phyloP scores from a whole-genome alignment of 1,139 yeast genomes.

The Zygoascus meyerae region DNA sequence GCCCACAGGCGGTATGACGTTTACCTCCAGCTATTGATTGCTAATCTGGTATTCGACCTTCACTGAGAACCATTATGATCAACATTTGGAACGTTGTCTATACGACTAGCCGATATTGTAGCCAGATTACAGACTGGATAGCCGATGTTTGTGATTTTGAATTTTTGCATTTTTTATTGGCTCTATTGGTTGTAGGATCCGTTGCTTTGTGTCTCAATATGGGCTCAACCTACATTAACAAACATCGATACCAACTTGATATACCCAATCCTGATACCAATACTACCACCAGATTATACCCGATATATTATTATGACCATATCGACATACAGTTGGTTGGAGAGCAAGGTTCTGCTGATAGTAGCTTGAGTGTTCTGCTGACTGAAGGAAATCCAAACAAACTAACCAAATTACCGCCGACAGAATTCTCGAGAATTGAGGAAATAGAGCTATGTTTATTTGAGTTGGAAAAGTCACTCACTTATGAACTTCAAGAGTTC shows the following conservation, averaged over 20 bases:
- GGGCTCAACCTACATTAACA: too few relatives aligned
- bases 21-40: too few relatives aligned
- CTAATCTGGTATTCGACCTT: too few relatives aligned
- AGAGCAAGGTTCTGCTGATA: background rate
- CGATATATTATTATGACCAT: conserved; percentile 4
- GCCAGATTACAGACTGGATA: too few relatives aligned
- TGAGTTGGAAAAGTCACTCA: conserved; percentile 4
- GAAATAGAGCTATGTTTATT: conserved; percentile 1
- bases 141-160: too few relatives aligned
- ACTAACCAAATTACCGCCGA: conserved; percentile 7
- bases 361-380: conserved; percentile 4
- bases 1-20: background rate
- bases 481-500: background rate
- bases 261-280: background rate
- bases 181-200: too few relatives aligned
- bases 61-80: too few relatives aligned
- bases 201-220: too few relatives aligned
- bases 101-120: too few relatives aligned
- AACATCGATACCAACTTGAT: too few relatives aligned
- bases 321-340: conserved; percentile 2
- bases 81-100: too few relatives aligned
- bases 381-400: conserved; percentile 5
- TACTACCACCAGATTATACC: background rate
- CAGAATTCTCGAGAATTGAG: conserved; percentile 1
- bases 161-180: too few relatives aligned